Conservation (phyloP, 2,329 filamentous ascomycete genomes). For the Davidsoniella virescens region DNA sequence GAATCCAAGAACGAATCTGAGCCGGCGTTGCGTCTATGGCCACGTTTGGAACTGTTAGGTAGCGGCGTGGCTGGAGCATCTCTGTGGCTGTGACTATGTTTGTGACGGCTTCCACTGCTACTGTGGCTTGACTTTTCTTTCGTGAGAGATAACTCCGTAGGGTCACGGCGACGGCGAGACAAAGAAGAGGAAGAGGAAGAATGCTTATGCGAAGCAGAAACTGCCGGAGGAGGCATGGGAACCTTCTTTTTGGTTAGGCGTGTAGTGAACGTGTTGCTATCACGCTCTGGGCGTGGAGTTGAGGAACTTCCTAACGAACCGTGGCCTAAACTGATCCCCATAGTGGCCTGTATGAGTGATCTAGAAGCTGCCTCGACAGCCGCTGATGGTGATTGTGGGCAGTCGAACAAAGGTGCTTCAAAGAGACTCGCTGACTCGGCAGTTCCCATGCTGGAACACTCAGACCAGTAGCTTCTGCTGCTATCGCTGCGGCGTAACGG, state of each 20-base stretch:
- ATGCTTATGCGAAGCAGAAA: not conserved
- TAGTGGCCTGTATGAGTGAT: constrained; percentile 29
- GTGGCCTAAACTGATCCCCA: constrained; percentile 21
- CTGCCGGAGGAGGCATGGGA: constrained; percentile 19
- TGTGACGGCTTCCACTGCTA: not conserved
- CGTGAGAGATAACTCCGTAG: not conserved
- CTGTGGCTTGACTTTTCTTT: not conserved
- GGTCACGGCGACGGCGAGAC: not conserved
- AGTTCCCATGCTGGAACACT: constrained; percentile 2
- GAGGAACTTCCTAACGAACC: too few relatives aligned
- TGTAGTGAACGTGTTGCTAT: constrained; percentile 23
- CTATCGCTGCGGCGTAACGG: constrained; percentile 36
- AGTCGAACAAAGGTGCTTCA: not conserved
- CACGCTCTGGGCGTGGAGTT: constrained; percentile 16
- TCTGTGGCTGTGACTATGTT: not conserved
- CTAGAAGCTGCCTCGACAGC: constrained; percentile 37
- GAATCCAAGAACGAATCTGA: too few relatives aligned
- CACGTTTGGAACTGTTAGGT: not conserved
- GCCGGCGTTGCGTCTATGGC: not conserved
- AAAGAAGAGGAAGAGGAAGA: not conserved
- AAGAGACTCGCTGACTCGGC: constrained; percentile 4
- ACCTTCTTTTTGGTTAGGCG: constrained; percentile 32
- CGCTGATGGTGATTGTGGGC: constrained; percentile 26
- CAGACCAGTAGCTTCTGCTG: constrained; percentile 25
- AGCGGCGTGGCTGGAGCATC: not conserved